phyloP scores from a whole-genome alignment of 1,139 yeast genomes.

The Yamadazyma songkhlaensis region DNA sequence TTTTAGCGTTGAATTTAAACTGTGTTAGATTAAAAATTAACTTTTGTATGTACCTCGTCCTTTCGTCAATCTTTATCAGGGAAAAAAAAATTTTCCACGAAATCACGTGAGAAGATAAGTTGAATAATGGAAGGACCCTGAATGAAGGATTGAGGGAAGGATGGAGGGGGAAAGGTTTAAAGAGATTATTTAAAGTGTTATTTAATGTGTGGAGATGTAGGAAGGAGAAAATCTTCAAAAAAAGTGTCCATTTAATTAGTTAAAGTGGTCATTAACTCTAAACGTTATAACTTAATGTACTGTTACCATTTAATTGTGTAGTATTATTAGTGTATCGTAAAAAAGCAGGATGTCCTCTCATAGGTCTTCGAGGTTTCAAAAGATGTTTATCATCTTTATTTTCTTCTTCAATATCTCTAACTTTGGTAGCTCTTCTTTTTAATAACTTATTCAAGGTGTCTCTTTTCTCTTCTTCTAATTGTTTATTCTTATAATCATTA shows the following conservation, averaged over 20 bases:
- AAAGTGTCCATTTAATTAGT: too few relatives aligned
- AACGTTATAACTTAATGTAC: constrained; percentile 18
- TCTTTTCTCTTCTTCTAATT: constrained; percentile 86
- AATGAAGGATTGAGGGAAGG: background rate
- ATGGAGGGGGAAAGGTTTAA: too few relatives aligned
- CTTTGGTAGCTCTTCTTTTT: constrained; percentile 76
- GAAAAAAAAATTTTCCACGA: constrained; percentile 2
- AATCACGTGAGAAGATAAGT: constrained; percentile 1
- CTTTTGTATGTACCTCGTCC: too few relatives aligned
- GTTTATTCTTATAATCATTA: constrained; percentile 78
- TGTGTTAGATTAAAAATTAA: too few relatives aligned
- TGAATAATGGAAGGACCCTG: too few relatives aligned
- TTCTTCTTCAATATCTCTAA: constrained; percentile 28
- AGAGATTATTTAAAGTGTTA: too few relatives aligned
- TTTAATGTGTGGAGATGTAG: too few relatives aligned
- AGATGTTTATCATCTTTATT: constrained; percentile 16
- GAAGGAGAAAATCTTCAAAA: too few relatives aligned
- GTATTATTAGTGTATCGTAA: constrained; percentile 19
- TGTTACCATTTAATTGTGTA: constrained; percentile 17
- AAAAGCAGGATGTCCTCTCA: constrained; percentile 31
- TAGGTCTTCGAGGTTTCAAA: constrained; percentile 35
- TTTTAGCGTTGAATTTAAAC: too few relatives aligned
- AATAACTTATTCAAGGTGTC: constrained; percentile 85
- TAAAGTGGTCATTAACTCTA: background rate
- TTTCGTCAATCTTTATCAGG: background rate